Base-by-base conservation (phyloP, 2,329 filamentous ascomycete genomes). In the Fusarium abutilonis region DNA sequence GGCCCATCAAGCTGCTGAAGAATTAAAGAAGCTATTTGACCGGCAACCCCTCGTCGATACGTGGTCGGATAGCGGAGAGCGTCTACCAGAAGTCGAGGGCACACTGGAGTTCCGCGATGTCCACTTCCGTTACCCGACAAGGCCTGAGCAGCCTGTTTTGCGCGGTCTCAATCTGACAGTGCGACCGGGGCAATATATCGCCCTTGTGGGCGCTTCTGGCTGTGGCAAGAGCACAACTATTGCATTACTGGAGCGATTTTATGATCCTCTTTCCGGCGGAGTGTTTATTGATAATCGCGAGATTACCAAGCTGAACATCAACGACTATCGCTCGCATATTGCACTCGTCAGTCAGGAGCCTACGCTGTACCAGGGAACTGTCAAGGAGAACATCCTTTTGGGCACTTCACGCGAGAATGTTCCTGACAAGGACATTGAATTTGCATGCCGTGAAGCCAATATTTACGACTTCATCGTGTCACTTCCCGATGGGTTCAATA, bases 191-290 rank as follows among this genome's bases (percentile, higher is more conserved):
- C 90, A 94, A 73, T 95, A 94, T 69, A 84, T 94, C 8, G 95
- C 94, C 0, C 84, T 98, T 3, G 95, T 98, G 9, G 95, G 95
- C n/a, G 90, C 94, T 0, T 95, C 90, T 41, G 94, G 95, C 3
- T 97, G 93, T 72, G 95, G 95, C 55, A 98, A 99, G 80, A 92
- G 88, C 45, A 98, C 95, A 0, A 96, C 93, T 0, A 96, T 98
- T 73, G 90, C 92, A 4, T 83, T 98, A 4, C 81, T 98, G 29
- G 94, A 98, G 75, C 90, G 95, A 31, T 98, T 98, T 79, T 98
- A 98, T 73, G 93, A 98, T 69, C 91, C 93, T 0, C 82, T 95
- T 0, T 83, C 86, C 0, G 95, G 95, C 11, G 88, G 88, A 13
- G 83, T 99, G 31, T 91, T 87, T 56, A 82, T 98, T 15, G 94